Base-by-base conservation (phyloP, 2,329 filamentous ascomycete genomes). In the Phaeoacremonium minimum region DNA sequence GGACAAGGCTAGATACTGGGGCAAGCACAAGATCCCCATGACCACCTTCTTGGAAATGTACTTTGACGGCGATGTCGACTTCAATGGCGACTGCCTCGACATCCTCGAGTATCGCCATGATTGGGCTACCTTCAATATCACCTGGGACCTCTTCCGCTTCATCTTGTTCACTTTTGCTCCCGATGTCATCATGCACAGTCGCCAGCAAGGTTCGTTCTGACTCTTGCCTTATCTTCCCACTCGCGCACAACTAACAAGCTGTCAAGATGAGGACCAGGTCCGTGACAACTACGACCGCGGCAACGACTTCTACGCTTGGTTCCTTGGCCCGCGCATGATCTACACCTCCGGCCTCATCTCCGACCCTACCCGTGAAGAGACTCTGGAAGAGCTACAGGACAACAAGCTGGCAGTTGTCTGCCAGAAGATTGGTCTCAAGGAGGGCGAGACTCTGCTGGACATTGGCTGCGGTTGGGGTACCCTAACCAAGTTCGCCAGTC, bases 391-490 rank as follows among this genome's bases (percentile, higher is more conserved):
- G 67, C 77, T 97, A 33, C 93, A 97, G 71, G 91, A 97, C 66
- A 97, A 97, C 79, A 97, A 97, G 70, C 73, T 97, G 53, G 84
- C 85, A 48, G 74, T 95, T 51, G 91, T 97, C 35, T 97, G 91
- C 65, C 88, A 97, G 67, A 97, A 97, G 78, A 90, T 96, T 49
- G 83, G 73, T 31, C 73, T 97, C 42, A 74, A 93, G 68, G 67
- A 81, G 47, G 88, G 83, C 51, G 90, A 97, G 60, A 77, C 65
- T 37, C 68, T 97, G 66, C 85, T 97, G 40, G 91, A 97, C 56
- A 94, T 97, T 56, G 91, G 91, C 57, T 97, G 91, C 61, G 93
- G 93, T 50, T 97, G 93, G 91, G 91, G 93, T 56, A 97, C 91
- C 28, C 83, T 97, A 40, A 85, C 89, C 55, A 88, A 87, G 56